A percentile compares a stretch with the other conserved stretches of the same genome.
phyloP scores from a whole-genome alignment of 2,329 filamentous ascomycete genomes.

The Lachnellula hyalina region DNA sequence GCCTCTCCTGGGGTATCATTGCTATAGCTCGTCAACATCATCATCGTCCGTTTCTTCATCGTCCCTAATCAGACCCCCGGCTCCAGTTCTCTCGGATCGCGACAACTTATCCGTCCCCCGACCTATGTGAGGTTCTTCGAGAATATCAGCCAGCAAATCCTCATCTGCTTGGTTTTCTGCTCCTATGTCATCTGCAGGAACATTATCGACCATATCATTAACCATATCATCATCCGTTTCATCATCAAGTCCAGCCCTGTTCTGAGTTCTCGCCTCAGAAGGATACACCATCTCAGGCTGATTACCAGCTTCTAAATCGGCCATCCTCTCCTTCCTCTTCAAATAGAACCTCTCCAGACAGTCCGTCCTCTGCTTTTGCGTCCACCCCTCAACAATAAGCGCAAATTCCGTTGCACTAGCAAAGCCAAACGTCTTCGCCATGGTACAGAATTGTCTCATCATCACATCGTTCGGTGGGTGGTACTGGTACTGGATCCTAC shows the following conservation, averaged over 20 bases:
- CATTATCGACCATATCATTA: neutral
- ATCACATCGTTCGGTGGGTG: slow-evolving; percentile 68
- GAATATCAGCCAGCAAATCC: neutral
- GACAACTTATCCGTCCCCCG: too few species aligned
- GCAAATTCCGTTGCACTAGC: slow-evolving; percentile 77
- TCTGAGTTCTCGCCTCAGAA: neutral
- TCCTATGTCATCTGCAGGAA: neutral
- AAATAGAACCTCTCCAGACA: slow-evolving; percentile 79
- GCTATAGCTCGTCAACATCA: slow-evolving; percentile 6
- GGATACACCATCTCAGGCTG: slow-evolving; percentile 1
- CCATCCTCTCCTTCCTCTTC: slow-evolving; percentile 40
- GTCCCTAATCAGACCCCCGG: neutral
- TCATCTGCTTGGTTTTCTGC: neutral
- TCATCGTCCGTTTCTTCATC: slow-evolving; percentile 2
- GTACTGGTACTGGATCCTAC: slow-evolving; percentile 28
- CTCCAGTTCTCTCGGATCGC: too few species aligned
- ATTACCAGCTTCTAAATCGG: slow-evolving; percentile 10
- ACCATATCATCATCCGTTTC: neutral
- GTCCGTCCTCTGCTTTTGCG: slow-evolving; percentile 71
- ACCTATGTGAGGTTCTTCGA: neutral
- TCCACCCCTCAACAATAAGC: slow-evolving; percentile 84
- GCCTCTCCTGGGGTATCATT: slow-evolving; percentile 18
- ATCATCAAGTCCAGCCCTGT: slow-evolving; percentile 17
- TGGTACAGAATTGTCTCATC: slow-evolving; percentile 81
- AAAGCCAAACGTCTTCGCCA: slow-evolving; percentile 78